Percentiles rank a stretch among this genome's conserved stretches.
Evolutionary conservation across 116 monocot species (phyloP).

Genomic region (Iris pallida): DNA sequence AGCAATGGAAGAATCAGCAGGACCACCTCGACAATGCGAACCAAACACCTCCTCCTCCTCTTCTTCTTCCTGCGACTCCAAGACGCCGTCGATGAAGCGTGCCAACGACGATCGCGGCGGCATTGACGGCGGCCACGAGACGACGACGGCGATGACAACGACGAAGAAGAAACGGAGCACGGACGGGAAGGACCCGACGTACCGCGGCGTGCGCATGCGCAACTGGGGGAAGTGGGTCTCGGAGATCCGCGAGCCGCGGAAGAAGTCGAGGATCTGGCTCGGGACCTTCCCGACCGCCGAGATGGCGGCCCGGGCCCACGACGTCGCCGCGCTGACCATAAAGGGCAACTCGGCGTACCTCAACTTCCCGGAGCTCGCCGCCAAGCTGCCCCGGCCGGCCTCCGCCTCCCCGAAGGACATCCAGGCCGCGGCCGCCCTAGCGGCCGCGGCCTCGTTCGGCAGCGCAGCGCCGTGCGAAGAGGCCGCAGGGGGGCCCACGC

Average conservation of each 20-base stretch:
- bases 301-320: constrained; percentile 24
- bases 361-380: constrained; percentile 19
- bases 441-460: background rate
- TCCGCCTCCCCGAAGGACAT: constrained; percentile 15
- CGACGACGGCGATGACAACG: background rate
- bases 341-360: constrained; percentile 16
- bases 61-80: too few relatives aligned
- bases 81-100: too few relatives aligned
- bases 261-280: constrained; percentile 23
- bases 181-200: constrained; percentile 6
- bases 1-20: too few relatives aligned
- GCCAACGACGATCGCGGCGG: too few relatives aligned
- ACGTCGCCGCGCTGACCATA: constrained; percentile 15
- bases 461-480: background rate
- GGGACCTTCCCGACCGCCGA: constrained; percentile 23
- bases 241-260: constrained; percentile 22
- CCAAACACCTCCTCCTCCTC: too few relatives aligned
- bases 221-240: constrained; percentile 29
- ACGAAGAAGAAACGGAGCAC: background rate
- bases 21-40: too few relatives aligned
- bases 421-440: constrained; percentile 17
- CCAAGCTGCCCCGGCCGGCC: constrained; percentile 15
- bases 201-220: constrained; percentile 25
- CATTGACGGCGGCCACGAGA: too few relatives aligned
- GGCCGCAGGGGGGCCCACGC: background rate